These are phyloP conservation scores for Grifola frondosa DNA, from an alignment of 1,284 basidiomycete genomes.

Conservation along the genomic window DNA sequence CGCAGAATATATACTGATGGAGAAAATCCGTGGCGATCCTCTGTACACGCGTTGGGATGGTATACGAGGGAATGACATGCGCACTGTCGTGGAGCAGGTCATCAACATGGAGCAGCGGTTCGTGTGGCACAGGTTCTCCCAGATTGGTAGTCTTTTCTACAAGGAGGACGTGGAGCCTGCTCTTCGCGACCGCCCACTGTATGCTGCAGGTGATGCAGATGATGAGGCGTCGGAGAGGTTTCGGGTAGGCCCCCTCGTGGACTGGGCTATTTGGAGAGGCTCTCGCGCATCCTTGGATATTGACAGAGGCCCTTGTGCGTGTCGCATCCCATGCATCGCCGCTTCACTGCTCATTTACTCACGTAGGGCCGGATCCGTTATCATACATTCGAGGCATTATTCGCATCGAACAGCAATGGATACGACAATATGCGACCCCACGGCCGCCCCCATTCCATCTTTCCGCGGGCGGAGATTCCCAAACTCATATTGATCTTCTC, in stretches of 20 bases:
- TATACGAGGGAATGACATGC: conserved; percentile 16
- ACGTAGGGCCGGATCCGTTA: conserved; percentile 9
- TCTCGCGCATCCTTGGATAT: conserved; percentile 19
- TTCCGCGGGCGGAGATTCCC: conserved; percentile 1
- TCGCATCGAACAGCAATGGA: conserved; percentile 1
- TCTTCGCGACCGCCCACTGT: conserved; percentile 22
- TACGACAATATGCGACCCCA: background rate
- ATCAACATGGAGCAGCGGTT: conserved; percentile 12
- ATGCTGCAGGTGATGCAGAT: conserved; percentile 10
- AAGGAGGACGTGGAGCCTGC: conserved; percentile 31
- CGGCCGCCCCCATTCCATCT: background rate
- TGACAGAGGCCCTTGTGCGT: conserved; percentile 31
- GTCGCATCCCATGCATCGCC: background rate
- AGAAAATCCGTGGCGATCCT: conserved; percentile 31
- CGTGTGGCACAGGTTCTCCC: conserved; percentile 26
- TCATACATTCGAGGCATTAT: conserved; percentile 14
- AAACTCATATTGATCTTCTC: conserved; percentile 6
- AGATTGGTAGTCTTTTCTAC: conserved; percentile 38
- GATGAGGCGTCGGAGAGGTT: conserved; percentile 21
- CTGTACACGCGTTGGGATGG: conserved; percentile 24
- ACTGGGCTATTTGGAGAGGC: conserved; percentile 28
- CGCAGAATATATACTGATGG: conserved; percentile 40
- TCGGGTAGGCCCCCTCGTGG: conserved; percentile 26
- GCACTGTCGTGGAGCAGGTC: background rate
- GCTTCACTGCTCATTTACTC: background rate